phyloP scores from a whole-genome alignment of 2,329 filamentous ascomycete species.

The Aspergillus luchuensis region DNA sequence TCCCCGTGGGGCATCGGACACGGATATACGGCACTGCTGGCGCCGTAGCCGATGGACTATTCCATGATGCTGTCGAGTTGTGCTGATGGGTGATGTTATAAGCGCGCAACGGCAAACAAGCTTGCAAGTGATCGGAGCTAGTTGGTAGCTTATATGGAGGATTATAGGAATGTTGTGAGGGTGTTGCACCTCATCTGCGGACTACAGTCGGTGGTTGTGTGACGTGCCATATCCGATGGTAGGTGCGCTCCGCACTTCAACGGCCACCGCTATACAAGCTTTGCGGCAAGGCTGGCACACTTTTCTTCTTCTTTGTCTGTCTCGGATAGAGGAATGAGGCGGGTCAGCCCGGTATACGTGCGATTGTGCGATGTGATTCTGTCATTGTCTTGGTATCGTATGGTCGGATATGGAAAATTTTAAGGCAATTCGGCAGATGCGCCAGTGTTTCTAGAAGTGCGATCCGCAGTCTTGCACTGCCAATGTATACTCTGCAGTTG shows the following conservation, averaged over 20 bases:
- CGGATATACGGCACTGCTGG: conserved; percentile 1
- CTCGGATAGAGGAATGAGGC: background rate
- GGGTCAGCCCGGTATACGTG: background rate
- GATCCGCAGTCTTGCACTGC: background rate
- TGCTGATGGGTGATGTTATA: background rate
- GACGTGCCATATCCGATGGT: background rate
- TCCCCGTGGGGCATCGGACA: conserved; percentile 20
- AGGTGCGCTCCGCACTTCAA: background rate
- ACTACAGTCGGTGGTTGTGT: background rate
- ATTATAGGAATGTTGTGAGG: background rate
- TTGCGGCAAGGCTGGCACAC: background rate
- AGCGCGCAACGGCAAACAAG: background rate
- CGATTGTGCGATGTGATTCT: background rate
- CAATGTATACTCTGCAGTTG: background rate
- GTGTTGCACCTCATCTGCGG: background rate
- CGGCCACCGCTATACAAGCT: background rate
- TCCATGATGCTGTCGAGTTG: background rate
- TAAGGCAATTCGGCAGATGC: background rate
- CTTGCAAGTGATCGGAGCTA: background rate
- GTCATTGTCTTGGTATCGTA: background rate
- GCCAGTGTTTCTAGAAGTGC: background rate
- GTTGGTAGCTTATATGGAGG: background rate
- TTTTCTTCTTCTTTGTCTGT: background rate
- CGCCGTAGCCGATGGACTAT: conserved; percentile 4
- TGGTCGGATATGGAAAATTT: background rate